A percentile compares a stretch with the other conserved stretches of the same genome.
Evolutionary conservation across 164 flowering plant species (phyloP).

Genomic region (Umbellularia californica): DNA sequence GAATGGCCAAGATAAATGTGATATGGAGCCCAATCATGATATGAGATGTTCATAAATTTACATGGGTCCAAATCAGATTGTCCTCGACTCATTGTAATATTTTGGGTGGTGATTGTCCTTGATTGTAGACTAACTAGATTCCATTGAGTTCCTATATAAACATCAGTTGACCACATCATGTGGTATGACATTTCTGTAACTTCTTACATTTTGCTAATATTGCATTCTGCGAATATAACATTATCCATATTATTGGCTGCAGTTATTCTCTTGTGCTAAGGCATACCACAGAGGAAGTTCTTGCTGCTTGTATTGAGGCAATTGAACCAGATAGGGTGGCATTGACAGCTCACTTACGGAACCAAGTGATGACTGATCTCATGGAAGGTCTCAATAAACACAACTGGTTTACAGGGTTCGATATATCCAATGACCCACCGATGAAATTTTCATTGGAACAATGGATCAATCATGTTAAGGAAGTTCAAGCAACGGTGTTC

Average conservation of each 20-base stretch:
- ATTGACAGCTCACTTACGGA: conserved; percentile 54
- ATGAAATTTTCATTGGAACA: conserved; percentile 40
- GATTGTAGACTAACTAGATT: too few relatives aligned
- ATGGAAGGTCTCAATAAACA: conserved; percentile 54
- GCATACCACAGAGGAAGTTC: conserved; percentile 90
- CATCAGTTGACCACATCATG: too few relatives aligned
- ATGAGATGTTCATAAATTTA: too few relatives aligned
- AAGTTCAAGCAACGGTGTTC: conserved; percentile 71
- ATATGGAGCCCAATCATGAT: too few relatives aligned
- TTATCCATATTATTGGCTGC: conserved; percentile 10
- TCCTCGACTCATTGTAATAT: too few relatives aligned
- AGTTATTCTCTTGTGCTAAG: conserved; percentile 85
- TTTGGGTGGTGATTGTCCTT: too few relatives aligned
- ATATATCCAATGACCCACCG: conserved; percentile 63
- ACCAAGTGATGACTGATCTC: conserved; percentile 62
- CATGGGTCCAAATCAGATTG: too few relatives aligned
- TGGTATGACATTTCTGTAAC: too few relatives aligned
- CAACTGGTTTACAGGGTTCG: conserved; percentile 72
- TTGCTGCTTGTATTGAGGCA: conserved; percentile 76
- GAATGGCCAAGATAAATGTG: too few relatives aligned
- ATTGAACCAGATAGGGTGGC: conserved; percentile 68
- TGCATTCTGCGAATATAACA: too few relatives aligned
- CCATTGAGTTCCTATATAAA: too few relatives aligned
- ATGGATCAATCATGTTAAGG: conserved; percentile 74
- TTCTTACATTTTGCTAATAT: too few relatives aligned